Evolutionary conservation across 2,329 filamentous ascomycete species (phyloP), one percentile per base, ranked within the genome.

Genomic region (Scytalidium sp.): DNA sequence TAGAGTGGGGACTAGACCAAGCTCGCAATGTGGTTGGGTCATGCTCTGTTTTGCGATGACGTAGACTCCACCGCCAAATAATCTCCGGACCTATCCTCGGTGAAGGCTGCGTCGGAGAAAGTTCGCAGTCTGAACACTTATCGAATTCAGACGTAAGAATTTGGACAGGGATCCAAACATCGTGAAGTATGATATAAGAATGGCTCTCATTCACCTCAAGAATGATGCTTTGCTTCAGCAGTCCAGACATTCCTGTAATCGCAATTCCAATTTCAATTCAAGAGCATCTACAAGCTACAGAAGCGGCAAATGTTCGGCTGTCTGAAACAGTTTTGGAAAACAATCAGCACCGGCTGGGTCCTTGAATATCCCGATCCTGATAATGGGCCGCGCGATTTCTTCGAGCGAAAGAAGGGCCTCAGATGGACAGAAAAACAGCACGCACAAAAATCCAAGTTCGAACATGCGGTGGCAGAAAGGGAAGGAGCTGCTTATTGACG

Each of bases 271-370:
- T 10, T n/a, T n/a, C n/a, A n/a, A n/a, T n/a, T n/a, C n/a, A n/a
- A n/a, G 15, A 36, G 17, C 7, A 29, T 29, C 7, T 13, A 15
- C 32, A 15, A 4, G 4, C 7, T 15, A 15, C 5, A 10, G 32
- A 36, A 36, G 32, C 32, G 17, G 32, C 32, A 9, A n/a, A 36
- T 36, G 32, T 36, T 36, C 15, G 32, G 32, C 4, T 36, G 32
- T 10, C 4, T 36, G 11, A 58, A 56, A 23, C 48, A 53, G 20
- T 53, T 56, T 40, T 60, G 57, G 57, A 46, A 53, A 19, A 43
- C 51, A 8, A 49, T 60, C 11, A 53, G 54, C 2, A 56, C 56
- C 0, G 57, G 57, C 20, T 60, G 57, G 57, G 57, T 58, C 10
- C 15, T 60, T 5, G 57, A 60, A 41, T 60, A 60, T 36, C 57